phyloP scores from a whole-genome alignment of 768 basidiomycete genomes.

The Gloeophyllum trabeum region DNA sequence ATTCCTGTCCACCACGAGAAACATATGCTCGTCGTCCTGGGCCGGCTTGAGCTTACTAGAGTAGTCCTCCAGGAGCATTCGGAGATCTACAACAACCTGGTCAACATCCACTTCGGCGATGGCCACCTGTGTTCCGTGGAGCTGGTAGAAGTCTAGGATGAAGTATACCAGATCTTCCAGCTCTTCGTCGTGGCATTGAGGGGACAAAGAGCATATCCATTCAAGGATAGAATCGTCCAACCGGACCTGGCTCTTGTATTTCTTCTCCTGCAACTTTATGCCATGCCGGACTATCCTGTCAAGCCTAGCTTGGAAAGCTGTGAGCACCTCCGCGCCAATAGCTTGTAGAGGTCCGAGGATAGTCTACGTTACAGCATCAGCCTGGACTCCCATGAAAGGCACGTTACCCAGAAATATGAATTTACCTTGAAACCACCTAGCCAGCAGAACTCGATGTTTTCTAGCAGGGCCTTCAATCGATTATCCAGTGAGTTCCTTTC shows the following conservation, averaged over 20 bases:
- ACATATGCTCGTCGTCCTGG: constrained; percentile 57
- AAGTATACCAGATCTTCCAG: constrained; percentile 93
- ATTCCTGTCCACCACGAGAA: constrained; percentile 85
- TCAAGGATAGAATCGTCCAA: constrained; percentile 73
- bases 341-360: constrained; percentile 42
- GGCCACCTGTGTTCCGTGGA: constrained; percentile 82
- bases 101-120: constrained; percentile 88
- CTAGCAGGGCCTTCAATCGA: constrained; percentile 61
- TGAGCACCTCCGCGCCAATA: constrained; percentile 32
- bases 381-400: too few species aligned
- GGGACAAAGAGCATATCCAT: constrained; percentile 76
- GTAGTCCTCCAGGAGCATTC: constrained; percentile 66
- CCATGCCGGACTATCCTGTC: constrained; percentile 68
- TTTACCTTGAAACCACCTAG: constrained; percentile 92
- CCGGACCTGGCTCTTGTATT: constrained; percentile 33
- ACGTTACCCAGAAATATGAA: too few species aligned
- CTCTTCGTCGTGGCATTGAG: constrained; percentile 84
- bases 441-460: constrained; percentile 93
- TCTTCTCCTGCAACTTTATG: constrained; percentile 52
- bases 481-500: constrained; percentile 65
- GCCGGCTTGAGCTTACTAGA: constrained; percentile 18
- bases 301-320: constrained; percentile 51
- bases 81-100: constrained; percentile 81
- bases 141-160: constrained; percentile 87
- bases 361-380: constrained; percentile 46